phyloP scores from a whole-genome alignment of 192 early-diverging fungal species.

The Coemansia sp. region DNA sequence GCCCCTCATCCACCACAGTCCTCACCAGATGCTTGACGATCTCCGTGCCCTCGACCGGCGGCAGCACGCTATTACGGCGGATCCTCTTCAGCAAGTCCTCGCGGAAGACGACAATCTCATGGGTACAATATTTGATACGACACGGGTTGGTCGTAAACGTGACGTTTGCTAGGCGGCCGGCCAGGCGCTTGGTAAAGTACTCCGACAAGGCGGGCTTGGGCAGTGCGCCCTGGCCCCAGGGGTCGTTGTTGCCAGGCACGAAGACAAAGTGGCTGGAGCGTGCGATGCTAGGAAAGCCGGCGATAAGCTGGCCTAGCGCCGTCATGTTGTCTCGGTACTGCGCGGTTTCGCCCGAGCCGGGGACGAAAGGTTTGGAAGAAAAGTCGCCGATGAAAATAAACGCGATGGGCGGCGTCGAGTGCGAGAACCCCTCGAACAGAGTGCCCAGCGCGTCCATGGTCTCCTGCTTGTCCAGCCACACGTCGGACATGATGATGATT shows the following conservation, averaged over 20 bases:
- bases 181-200: conserved; percentile 64
- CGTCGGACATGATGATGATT: conserved; percentile 82
- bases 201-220: conserved; percentile 76
- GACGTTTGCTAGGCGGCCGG: conserved; percentile 58
- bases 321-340: conserved; percentile 60
- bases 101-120: conserved; percentile 89
- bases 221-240: conserved; percentile 68
- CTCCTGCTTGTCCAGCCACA: conserved; percentile 84
- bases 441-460: conserved; percentile 68
- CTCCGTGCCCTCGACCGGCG: conserved; percentile 54
- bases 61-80: conserved; percentile 71
- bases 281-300: conserved; percentile 33
- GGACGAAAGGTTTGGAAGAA: conserved; percentile 68
- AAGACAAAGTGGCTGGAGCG: conserved; percentile 74
- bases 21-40: conserved; percentile 62
- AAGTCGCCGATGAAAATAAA: conserved; percentile 92
- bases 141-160: conserved; percentile 85
- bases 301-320: conserved; percentile 45
- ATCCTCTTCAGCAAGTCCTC: conserved; percentile 80
- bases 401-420: conserved; percentile 67
- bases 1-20: conserved; percentile 82
- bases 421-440: conserved; percentile 75
- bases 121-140: conserved; percentile 85
- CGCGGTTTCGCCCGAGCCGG: conserved; percentile 58
- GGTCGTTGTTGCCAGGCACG: conserved; percentile 87